Evolutionary conservation across 129 eudicot genomes (phyloP).

Genomic region (Flaveria trinervia): DNA sequence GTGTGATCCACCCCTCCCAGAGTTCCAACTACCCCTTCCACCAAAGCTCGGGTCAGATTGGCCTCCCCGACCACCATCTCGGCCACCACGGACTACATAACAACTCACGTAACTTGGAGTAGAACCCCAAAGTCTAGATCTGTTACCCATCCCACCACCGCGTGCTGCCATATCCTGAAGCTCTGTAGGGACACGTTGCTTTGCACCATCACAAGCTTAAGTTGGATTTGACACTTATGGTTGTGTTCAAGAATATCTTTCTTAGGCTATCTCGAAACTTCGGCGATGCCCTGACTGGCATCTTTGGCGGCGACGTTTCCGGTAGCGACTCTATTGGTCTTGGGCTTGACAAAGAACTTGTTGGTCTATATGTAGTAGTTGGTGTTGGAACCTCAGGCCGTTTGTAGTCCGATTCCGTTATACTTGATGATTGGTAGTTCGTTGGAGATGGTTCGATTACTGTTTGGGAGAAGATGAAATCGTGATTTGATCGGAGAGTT

Average conservation of each 20-base stretch:
- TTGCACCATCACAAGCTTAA: conserved; percentile 74
- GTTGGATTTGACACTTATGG: conserved; percentile 86
- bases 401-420: conserved; percentile 94
- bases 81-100: conserved; percentile 40
- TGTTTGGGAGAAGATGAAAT: neutral
- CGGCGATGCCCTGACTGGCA: conserved; percentile 76
- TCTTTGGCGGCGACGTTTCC: conserved; percentile 52
- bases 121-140: conserved; percentile 61
- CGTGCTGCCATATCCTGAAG: conserved; percentile 77
- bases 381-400: conserved; percentile 92
- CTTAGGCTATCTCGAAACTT: conserved; percentile 60
- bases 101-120: conserved; percentile 60
- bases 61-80: conserved; percentile 54
- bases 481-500: conserved; percentile 23
- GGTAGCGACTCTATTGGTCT: conserved; percentile 44
- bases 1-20: conserved; percentile 49
- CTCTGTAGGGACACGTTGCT: conserved; percentile 74
- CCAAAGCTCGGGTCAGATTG: conserved; percentile 56
- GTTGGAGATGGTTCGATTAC: too few relatives aligned
- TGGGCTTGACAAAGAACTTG: conserved; percentile 72
- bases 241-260: conserved; percentile 85
- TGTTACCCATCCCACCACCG: conserved; percentile 75
- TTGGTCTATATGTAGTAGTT: conserved; percentile 83
- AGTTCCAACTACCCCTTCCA: conserved; percentile 55
- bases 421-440: conserved; percentile 49